Base-by-base conservation (phyloP, 805 yeast species). In the Maudiozyma saulgeensis region DNA sequence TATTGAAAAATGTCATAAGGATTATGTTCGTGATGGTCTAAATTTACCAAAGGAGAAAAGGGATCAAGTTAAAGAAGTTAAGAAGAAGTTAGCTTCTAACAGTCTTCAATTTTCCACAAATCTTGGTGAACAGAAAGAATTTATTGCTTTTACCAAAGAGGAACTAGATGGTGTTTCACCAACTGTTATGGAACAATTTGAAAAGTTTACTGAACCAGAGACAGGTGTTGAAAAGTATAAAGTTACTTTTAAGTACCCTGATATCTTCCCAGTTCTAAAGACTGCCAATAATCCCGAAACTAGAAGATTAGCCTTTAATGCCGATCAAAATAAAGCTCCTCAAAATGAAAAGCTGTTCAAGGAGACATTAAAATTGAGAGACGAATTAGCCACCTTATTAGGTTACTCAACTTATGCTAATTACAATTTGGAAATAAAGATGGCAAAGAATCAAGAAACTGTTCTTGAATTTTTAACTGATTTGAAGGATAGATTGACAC, bases 231-330 rank as follows among this genome's bases (percentile, higher is more conserved):
- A 63, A 52, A 68, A 64, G 55, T 71, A 64, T 55, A 82, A 82
- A 60, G 83, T 87, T 73, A 83, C 93, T 2, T 85, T 78, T 70
- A 86, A 87, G 64, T 84, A 84, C 59, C 93, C 95, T 1, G 95
- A 87, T 61, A 65, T 83, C 44, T 70, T 82, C 53, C 95, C 95
- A 1, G 83, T 84, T n/a, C 66, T 85, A 64, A 84, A 84, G 62
- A 80, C 80, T 63, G 90, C 95, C 41, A 71, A 74, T 49, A 68
- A 68, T 53, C 74, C 80, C 41, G 76, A 75, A 19, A 84, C 93
- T 2, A 78, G 96, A 68, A 80, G 78, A 59, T 60, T 65, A 12
- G 87, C 88, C 1, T 82, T 73, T 56, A 58, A 77, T 43, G 88
- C 82, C 28, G 83, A 82, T 63, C 87, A 82, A 63, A 78, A 79